These are phyloP conservation scores for Crucihimalaya himalaica DNA, from an alignment of 345 rosid species.

Conservation along the genomic window DNA sequence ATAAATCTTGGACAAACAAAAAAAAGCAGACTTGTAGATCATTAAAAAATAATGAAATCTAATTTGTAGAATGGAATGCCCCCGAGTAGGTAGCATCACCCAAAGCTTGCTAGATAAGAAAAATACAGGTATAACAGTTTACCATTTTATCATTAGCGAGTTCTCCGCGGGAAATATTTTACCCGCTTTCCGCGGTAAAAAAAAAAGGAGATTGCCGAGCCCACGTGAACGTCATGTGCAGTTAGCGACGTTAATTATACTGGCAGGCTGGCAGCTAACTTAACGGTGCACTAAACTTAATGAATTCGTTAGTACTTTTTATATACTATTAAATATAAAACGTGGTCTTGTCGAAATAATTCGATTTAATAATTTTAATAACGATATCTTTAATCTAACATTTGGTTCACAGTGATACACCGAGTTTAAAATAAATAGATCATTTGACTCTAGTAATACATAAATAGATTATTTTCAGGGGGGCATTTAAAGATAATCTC, in stretches of 20 bases:
- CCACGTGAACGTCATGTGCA: constrained; percentile 31
- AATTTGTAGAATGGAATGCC: too few species aligned
- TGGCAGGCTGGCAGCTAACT: constrained; percentile 23
- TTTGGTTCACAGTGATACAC: background rate
- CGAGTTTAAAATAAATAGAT: too few species aligned
- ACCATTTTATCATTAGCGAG: background rate
- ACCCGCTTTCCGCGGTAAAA: constrained; percentile 1
- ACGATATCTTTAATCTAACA: background rate
- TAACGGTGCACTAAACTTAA: constrained; percentile 29
- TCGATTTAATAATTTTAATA: background rate
- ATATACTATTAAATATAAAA: background rate
- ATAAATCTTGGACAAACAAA: too few species aligned
- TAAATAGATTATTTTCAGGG: background rate
- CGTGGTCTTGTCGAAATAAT: constrained; percentile 2
- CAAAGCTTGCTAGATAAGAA: too few species aligned
- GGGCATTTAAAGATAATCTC: background rate
- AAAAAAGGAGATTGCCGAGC: constrained; percentile 13
- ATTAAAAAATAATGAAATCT: too few species aligned
- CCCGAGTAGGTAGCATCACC: too few species aligned
- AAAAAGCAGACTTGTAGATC: too few species aligned
- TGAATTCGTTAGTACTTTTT: background rate
- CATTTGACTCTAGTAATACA: too few species aligned
- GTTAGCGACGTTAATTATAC: constrained; percentile 16
- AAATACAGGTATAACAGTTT: too few species aligned
- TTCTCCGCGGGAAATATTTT: constrained; percentile 1